A percentile compares a stretch with the other conserved stretches of the same genome.
phyloP scores from a whole-genome alignment of 192 early-diverging fungal species.

The Coemansia asiatica region DNA sequence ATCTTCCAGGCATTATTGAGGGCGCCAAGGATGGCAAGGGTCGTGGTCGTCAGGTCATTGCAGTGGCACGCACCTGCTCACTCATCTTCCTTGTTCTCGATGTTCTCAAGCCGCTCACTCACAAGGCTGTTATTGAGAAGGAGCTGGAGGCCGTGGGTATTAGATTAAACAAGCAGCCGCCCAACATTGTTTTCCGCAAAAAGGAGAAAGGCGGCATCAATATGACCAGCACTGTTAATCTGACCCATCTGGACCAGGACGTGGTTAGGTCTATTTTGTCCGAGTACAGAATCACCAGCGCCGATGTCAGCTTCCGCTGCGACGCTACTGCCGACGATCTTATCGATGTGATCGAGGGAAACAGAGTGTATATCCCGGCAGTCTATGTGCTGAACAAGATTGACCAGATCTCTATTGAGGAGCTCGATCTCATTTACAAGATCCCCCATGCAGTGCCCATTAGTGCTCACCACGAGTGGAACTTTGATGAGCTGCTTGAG shows the following conservation, averaged over 20 bases:
- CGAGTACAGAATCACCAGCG: slow-evolving; percentile 97
- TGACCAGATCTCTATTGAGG: slow-evolving; percentile 94
- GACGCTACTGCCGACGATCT: slow-evolving; percentile 93
- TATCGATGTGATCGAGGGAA: slow-evolving; percentile 96
- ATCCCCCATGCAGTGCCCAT: slow-evolving; percentile 92
- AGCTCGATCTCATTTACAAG: slow-evolving; percentile 94
- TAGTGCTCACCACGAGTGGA: slow-evolving; percentile 82
- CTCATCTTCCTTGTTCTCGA: slow-evolving; percentile 96
- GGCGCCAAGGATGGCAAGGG: slow-evolving; percentile 99
- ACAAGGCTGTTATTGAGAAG: slow-evolving; percentile 93
- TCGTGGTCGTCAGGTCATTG: slow-evolving; percentile 93
- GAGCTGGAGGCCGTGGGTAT: slow-evolving; percentile 99
- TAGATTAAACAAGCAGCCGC: slow-evolving; percentile 93
- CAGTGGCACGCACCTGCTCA: slow-evolving; percentile 96
- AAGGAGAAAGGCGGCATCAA: slow-evolving; percentile 98
- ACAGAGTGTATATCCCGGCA: slow-evolving; percentile 91
- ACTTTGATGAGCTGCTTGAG: slow-evolving; percentile 96
- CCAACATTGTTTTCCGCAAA: slow-evolving; percentile 93
- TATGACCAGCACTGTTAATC: slow-evolving; percentile 88
- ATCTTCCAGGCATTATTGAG: slow-evolving; percentile 97
- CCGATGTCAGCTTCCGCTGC: slow-evolving; percentile 90
- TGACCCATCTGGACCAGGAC: slow-evolving; percentile 87
- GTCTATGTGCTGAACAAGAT: slow-evolving; percentile 99
- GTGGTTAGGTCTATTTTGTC: slow-evolving; percentile 89
- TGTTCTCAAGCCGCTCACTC: slow-evolving; percentile 92